A percentile compares a stretch with the other conserved stretches of the same genome.
Evolutionary conservation across 495 filamentous ascomycete genomes (phyloP).

Genomic region (Annulohypoxylon bovei): DNA sequence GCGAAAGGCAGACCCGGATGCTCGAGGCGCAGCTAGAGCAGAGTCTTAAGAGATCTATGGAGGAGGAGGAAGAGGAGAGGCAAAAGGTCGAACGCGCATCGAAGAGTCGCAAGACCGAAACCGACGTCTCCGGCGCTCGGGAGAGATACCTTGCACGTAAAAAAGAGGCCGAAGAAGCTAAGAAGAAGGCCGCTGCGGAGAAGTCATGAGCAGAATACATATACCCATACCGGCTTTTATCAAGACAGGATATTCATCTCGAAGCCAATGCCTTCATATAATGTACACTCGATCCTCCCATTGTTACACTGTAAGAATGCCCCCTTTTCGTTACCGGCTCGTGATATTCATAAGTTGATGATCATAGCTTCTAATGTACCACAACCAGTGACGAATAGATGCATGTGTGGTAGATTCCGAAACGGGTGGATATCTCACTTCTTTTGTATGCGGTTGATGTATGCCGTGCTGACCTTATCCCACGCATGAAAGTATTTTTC

Average conservation of each 20-base stretch:
- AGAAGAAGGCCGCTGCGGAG: constrained; percentile 57
- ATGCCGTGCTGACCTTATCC: constrained; percentile 83
- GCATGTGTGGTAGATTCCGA: neutral
- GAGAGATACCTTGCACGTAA: constrained; percentile 90
- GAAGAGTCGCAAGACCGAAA: constrained; percentile 77
- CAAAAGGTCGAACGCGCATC: constrained; percentile 74
- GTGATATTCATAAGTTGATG: neutral
- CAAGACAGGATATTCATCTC: constrained; percentile 14
- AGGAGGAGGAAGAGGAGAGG: constrained; percentile 77
- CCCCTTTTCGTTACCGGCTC: constrained; percentile 3
- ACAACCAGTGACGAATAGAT: neutral
- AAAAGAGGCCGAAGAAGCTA: constrained; percentile 76
- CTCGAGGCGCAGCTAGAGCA: constrained; percentile 84
- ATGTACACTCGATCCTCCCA: constrained; percentile 40
- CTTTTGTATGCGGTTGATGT: constrained; percentile 78
- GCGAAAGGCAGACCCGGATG: constrained; percentile 87
- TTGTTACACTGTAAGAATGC: constrained; percentile 12
- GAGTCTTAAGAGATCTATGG: constrained; percentile 73
- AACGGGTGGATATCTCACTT: constrained; percentile 13
- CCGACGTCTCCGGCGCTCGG: constrained; percentile 84
- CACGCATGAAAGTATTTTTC: constrained; percentile 96
- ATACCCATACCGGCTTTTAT: constrained; percentile 21
- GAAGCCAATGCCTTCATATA: constrained; percentile 20
- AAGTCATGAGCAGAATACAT: constrained; percentile 36
- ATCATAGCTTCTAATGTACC: constrained; percentile 21